These are phyloP conservation scores for Euphorbia celastroides DNA, from an alignment of 441 rosid genomes.

Conservation along the genomic window DNA sequence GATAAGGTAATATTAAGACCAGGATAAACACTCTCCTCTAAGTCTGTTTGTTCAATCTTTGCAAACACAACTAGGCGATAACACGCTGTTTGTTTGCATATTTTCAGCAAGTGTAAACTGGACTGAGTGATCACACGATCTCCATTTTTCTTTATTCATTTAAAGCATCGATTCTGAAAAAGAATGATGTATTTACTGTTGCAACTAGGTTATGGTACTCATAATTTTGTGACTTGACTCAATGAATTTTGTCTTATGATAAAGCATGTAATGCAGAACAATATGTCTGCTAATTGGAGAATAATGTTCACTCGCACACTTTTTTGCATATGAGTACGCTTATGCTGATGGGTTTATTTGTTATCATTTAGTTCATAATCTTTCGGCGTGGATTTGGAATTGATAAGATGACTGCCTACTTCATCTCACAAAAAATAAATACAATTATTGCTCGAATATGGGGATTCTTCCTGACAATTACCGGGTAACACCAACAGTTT, in stretches of 20 bases:
- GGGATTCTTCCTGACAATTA: conserved; percentile 37
- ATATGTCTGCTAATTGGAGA: background rate
- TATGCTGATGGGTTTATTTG: conserved; percentile 4
- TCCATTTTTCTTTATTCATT: background rate
- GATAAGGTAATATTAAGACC: conserved; percentile 44
- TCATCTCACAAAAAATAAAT: conserved; percentile 47
- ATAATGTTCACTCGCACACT: too few species aligned
- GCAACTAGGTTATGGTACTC: background rate
- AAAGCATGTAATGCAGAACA: background rate
- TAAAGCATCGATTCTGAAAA: background rate
- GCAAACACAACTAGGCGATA: background rate
- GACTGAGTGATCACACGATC: background rate
- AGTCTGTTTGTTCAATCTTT: background rate
- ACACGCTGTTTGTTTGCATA: background rate
- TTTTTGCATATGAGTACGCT: background rate
- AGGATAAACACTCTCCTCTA: background rate
- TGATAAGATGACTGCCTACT: conserved; percentile 60
- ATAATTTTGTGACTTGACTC: background rate
- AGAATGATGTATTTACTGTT: background rate
- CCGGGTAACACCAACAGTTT: conserved; percentile 54
- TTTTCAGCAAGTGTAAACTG: background rate
- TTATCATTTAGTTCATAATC: conserved; percentile 38
- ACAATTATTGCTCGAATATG: conserved; percentile 51
- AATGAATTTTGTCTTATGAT: background rate
- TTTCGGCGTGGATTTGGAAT: conserved; percentile 81